These are phyloP conservation scores for Strobilomyces dryophilus DNA, from an alignment of 768 basidiomycete species.

Conservation along the genomic window DNA sequence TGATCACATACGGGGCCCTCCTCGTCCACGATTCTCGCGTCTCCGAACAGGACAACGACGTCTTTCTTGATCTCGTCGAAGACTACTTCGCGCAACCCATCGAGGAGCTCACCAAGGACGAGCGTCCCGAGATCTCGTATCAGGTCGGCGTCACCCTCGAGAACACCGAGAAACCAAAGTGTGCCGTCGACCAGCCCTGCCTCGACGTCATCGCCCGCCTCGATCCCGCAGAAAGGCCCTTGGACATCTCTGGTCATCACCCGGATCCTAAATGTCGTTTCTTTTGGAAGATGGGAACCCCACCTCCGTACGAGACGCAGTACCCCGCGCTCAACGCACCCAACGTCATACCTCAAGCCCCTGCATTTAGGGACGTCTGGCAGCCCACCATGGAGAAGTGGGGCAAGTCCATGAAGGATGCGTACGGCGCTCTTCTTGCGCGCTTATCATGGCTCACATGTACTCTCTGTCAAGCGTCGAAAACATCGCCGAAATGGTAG, in stretches of 20 bases:
- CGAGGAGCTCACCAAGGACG: slow-evolving; percentile 62
- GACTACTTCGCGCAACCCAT: slow-evolving; percentile 85
- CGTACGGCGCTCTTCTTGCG: slow-evolving; percentile 46
- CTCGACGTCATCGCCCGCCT: slow-evolving; percentile 72
- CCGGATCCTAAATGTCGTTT: slow-evolving; percentile 96
- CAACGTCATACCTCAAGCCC: slow-evolving; percentile 75
- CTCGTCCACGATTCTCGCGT: slow-evolving; percentile 84
- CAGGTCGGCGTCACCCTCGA: slow-evolving; percentile 96
- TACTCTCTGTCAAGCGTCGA: slow-evolving; percentile 54
- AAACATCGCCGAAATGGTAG: slow-evolving; percentile 83
- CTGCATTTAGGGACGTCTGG: slow-evolving; percentile 60
- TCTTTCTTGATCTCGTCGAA: slow-evolving; percentile 86
- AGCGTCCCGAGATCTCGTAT: slow-evolving; percentile 82
- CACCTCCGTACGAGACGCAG: slow-evolving; percentile 71
- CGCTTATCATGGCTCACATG: slow-evolving; percentile 4
- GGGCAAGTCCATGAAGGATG: slow-evolving; percentile 84
- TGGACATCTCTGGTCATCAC: slow-evolving; percentile 75
- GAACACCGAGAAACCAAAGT: slow-evolving; percentile 90
- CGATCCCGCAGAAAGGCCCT: slow-evolving; percentile 73
- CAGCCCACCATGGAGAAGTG: slow-evolving; percentile 72
- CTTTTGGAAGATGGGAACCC: slow-evolving; percentile 80
- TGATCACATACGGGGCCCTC: slow-evolving; percentile 83
- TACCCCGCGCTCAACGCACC: slow-evolving; percentile 76
- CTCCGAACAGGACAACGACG: slow-evolving; percentile 72
- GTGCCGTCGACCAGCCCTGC: slow-evolving; percentile 81